A percentile compares a stretch with the other conserved stretches of the same genome.
Evolutionary conservation across 805 yeast genomes (phyloP).

Genomic region (Candida maltosa): DNA sequence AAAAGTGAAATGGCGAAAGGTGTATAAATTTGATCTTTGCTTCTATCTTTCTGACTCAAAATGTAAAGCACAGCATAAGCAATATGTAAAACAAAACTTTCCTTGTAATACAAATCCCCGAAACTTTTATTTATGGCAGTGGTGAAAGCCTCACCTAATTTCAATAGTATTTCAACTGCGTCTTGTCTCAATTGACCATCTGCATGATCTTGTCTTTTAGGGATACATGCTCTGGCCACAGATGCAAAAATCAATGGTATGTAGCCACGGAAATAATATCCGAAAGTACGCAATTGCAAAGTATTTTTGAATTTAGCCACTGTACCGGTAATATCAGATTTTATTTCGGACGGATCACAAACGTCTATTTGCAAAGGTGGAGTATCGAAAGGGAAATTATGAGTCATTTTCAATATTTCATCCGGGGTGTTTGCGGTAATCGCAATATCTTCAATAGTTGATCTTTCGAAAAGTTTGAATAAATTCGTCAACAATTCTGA

Average conservation of each 20-base stretch:
- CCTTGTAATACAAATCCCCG: slow-evolving; percentile 19
- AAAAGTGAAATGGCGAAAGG: slow-evolving; percentile 46
- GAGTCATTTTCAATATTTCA: slow-evolving; percentile 43
- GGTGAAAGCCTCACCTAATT: slow-evolving; percentile 22
- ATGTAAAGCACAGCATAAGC: slow-evolving; percentile 39
- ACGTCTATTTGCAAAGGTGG: slow-evolving; percentile 44
- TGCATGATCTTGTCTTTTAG: slow-evolving; percentile 44
- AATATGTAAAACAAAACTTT: slow-evolving; percentile 24
- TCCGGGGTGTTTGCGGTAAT: slow-evolving; percentile 49
- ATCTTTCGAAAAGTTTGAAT: slow-evolving; percentile 46
- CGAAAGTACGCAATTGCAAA: slow-evolving; percentile 50
- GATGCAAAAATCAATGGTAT: slow-evolving; percentile 41
- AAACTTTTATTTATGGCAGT: slow-evolving; percentile 19
- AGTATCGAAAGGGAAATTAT: slow-evolving; percentile 18
- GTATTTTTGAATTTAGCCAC: slow-evolving; percentile 64
- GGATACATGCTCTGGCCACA: slow-evolving; percentile 42
- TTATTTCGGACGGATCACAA: slow-evolving; percentile 30
- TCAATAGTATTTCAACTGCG: slow-evolving; percentile 40
- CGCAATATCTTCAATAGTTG: slow-evolving; percentile 55
- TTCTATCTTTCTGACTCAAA: slow-evolving; percentile 20
- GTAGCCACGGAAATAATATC: slow-evolving; percentile 46
- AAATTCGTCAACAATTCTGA: slow-evolving; percentile 43
- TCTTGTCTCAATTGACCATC: slow-evolving; percentile 27
- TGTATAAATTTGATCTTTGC: slow-evolving; percentile 27
- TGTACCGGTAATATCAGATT: slow-evolving; percentile 23